phyloP scores from a whole-genome alignment of 805 yeast genomes.

The Ogataea salicorniae region DNA sequence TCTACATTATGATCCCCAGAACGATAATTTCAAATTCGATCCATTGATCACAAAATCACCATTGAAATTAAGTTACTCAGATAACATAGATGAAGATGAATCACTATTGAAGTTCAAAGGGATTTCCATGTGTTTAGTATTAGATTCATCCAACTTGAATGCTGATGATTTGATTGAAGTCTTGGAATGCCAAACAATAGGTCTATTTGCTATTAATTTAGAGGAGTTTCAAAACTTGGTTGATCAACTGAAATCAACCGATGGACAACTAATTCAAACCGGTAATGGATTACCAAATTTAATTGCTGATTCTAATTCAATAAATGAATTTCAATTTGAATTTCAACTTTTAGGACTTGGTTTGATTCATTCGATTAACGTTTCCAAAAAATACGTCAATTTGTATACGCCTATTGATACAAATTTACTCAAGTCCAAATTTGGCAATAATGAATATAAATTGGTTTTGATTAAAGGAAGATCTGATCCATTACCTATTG shows the following conservation, averaged over 20 bases:
- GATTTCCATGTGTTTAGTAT: slow-evolving; percentile 31
- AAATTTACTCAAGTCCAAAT: slow-evolving; percentile 7
- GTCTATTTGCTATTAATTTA: slow-evolving; percentile 30
- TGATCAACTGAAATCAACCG: slow-evolving; percentile 10
- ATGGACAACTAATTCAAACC: not conserved
- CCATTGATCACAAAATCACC: slow-evolving; percentile 40
- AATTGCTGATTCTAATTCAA: slow-evolving; percentile 12
- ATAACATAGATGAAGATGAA: slow-evolving; percentile 2
- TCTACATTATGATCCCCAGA: slow-evolving; percentile 39
- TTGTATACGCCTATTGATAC: slow-evolving; percentile 47
- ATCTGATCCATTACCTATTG: slow-evolving; percentile 54
- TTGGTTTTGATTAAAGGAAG: slow-evolving; percentile 53
- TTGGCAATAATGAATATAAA: slow-evolving; percentile 23
- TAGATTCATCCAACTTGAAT: slow-evolving; percentile 31
- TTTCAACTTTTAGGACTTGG: slow-evolving; percentile 45
- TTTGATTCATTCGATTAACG: slow-evolving; percentile 63
- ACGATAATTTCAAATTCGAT: slow-evolving; percentile 32
- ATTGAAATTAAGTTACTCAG: slow-evolving; percentile 34
- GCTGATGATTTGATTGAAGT: slow-evolving; percentile 30
- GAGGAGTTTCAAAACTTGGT: slow-evolving; percentile 15
- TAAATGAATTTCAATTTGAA: slow-evolving; percentile 11
- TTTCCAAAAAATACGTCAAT: slow-evolving; percentile 36
- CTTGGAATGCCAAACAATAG: slow-evolving; percentile 40
- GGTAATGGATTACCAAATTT: slow-evolving; percentile 23
- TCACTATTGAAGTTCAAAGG: slow-evolving; percentile 23